Conservation (phyloP, 208 protist genomes). For the Trypanosoma rangeli region DNA sequence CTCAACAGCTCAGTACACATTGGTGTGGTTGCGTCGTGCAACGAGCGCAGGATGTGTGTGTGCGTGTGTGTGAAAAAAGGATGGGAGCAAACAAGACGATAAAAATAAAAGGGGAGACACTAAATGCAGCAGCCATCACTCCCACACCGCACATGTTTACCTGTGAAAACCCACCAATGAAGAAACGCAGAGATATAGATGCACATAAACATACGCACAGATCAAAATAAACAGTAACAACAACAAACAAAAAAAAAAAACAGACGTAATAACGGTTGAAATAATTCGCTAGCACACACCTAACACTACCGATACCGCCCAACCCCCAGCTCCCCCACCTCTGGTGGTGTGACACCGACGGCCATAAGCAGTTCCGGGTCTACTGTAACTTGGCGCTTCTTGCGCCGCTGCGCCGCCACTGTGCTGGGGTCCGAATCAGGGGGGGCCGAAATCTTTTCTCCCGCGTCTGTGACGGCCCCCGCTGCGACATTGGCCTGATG, state of each 20-base stretch:
- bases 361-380: slow-evolving; percentile 59
- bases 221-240: no score
- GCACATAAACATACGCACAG: no score
- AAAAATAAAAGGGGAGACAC: background rate
- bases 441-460: slow-evolving; percentile 40
- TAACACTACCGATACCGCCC: background rate
- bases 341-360: slow-evolving; percentile 14
- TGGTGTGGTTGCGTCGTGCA: background rate
- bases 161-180: background rate
- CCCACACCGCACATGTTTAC: background rate
- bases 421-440: slow-evolving; percentile 30
- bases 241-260: background rate
- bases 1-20: background rate
- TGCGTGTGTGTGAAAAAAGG: background rate
- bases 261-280: background rate
- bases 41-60: background rate
- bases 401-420: slow-evolving; percentile 35
- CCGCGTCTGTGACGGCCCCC: slow-evolving; percentile 56
- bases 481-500: slow-evolving; percentile 69
- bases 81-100: background rate
- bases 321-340: background rate
- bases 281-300: background rate
- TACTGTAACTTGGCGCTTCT: slow-evolving; percentile 56
- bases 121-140: background rate
- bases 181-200: background rate